phyloP scores from a whole-genome alignment of 805 yeast species.

The Saturnispora halmiae region DNA sequence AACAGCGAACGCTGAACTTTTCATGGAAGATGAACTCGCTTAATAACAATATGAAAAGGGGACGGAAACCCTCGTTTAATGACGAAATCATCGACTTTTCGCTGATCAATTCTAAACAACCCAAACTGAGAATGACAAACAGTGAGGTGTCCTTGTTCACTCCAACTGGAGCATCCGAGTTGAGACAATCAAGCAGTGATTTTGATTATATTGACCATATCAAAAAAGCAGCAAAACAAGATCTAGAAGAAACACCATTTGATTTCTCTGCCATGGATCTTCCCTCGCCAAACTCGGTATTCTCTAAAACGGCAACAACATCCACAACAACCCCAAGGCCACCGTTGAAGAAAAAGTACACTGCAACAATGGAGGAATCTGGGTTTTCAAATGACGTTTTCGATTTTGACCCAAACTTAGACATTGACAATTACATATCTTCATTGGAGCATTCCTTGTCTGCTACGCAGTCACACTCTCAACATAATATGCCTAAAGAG shows the following conservation, averaged over 20 bases:
- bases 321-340: not conserved
- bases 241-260: conserved; percentile 18
- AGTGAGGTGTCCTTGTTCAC: not conserved
- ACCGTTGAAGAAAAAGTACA: not conserved
- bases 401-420: not conserved
- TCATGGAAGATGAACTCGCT: conserved; percentile 31
- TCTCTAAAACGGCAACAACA: conserved; percentile 4
- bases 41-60: conserved; percentile 19
- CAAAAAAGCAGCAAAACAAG: conserved; percentile 29
- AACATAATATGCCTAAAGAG: not conserved
- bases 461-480: not conserved
- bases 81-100: conserved; percentile 9
- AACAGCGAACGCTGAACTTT: conserved; percentile 28
- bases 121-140: not conserved
- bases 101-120: conserved; percentile 4
- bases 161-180: too few relatives aligned
- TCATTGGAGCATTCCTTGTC: not conserved
- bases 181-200: conserved; percentile 1
- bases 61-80: conserved; percentile 8
- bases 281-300: conserved; percentile 18
- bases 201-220: conserved; percentile 33
- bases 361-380: not conserved
- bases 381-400: not conserved
- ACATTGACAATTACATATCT: not conserved
- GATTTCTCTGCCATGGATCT: conserved; percentile 1